These are phyloP conservation scores for Sporisorium exsertum DNA, from an alignment of 1,284 basidiomycete species.

Conservation along the genomic window DNA sequence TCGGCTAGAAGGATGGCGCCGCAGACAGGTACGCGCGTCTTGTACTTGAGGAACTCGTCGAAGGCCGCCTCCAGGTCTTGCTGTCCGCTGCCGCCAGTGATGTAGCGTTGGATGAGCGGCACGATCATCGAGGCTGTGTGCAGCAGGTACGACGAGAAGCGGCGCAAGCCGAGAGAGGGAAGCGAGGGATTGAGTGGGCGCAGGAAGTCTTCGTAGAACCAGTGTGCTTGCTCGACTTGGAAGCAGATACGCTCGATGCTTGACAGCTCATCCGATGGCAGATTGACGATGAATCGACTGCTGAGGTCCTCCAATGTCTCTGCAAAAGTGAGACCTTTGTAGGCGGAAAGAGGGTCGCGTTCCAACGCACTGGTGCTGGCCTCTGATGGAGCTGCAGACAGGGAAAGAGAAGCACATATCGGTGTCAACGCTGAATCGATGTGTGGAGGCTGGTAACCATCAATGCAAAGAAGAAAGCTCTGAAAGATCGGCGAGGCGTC, in stretches of 20 bases:
- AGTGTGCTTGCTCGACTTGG: conserved; percentile 99
- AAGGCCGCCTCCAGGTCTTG: conserved; percentile 65
- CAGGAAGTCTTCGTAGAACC: conserved; percentile 99
- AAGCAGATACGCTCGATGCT: conserved; percentile 95
- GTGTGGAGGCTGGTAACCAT: neutral
- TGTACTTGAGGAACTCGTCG: conserved; percentile 76
- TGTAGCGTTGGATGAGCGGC: conserved; percentile 66
- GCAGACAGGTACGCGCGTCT: conserved; percentile 97
- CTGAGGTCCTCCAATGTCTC: conserved; percentile 70
- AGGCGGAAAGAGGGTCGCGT: conserved; percentile 42
- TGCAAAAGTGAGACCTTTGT: conserved; percentile 56
- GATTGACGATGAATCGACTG: conserved; percentile 90
- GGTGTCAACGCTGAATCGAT: conserved; percentile 9
- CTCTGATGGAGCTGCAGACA: conserved; percentile 22
- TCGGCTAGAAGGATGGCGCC: conserved; percentile 95
- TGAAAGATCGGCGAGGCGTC: conserved; percentile 9
- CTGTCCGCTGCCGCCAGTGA: conserved; percentile 56
- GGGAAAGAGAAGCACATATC: neutral
- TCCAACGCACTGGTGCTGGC: conserved; percentile 40
- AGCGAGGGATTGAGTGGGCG: conserved; percentile 84
- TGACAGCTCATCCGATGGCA: conserved; percentile 90
- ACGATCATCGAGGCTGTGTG: conserved; percentile 63
- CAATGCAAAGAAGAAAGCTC: neutral
- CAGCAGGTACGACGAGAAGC: conserved; percentile 90
- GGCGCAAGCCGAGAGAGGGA: conserved; percentile 81